Evolutionary conservation across 2,329 filamentous ascomycete species (phyloP), one percentile per base, ranked within the genome.

Genomic region (Didymella segeticola): DNA sequence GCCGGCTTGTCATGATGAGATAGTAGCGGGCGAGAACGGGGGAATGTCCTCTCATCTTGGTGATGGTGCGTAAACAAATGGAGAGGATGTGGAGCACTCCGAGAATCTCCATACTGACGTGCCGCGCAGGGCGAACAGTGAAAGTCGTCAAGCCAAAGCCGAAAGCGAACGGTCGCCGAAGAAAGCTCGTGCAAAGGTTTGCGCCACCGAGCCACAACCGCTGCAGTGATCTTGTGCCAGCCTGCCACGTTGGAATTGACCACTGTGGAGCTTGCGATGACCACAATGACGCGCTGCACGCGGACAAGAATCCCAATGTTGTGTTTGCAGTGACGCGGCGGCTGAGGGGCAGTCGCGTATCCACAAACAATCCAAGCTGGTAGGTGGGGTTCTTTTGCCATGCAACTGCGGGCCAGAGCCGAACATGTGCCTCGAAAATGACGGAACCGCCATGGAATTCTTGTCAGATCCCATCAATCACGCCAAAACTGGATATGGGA

Each of bases 371-470:
- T 19, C 33, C 23, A 47, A n/a, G n/a, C n/a, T n/a, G n/a, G n/a
- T n/a, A n/a, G 30, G 37, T 23, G 37, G 38, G 43, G 37, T 31
- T 14, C 20, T 17, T 12, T 29, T 11, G 45, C 29, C 11, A 42
- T 53, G 51, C 33, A 48, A 25, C 46, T 56, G 49, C 55, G 58
- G 61, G 54, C 57, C 57, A 52, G 3, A 4, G 22, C 36, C 49
- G 49, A 42, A 57, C 53, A 50, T 53, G 56, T 60, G 53, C 45
- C 39, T 45, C 37, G 42, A 26, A 26, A 54, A 66, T 64, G 63
- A 67, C 61, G 62, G 54, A 57, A 62, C 54, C 53, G 52, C 57
- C 61, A 67, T 66, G 62, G 55, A 55, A 48, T 58, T 58, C 36
- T 34, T 51, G 30, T 31, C 23, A 59, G 57, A 61, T 61, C 57